phyloP scores from a whole-genome alignment of 495 filamentous ascomycete species.

The Daldinia decipiens region DNA sequence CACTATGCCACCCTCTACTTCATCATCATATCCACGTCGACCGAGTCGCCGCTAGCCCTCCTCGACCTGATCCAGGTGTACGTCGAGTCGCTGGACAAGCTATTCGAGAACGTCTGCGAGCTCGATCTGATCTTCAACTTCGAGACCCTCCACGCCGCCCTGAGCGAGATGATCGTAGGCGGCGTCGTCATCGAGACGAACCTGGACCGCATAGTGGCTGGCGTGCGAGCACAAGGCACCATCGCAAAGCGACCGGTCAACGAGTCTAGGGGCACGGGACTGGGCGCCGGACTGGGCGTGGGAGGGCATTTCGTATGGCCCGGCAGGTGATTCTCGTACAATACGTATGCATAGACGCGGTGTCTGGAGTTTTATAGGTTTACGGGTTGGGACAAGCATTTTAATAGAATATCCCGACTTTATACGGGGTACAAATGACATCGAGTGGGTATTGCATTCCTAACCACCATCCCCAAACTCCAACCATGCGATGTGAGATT shows the following conservation, averaged over 20 bases:
- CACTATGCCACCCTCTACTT: constrained; percentile 99
- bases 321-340: constrained; percentile 54
- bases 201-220: constrained; percentile 84
- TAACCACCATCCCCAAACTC: constrained; percentile 18
- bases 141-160: constrained; percentile 90
- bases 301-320: constrained; percentile 68
- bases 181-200: constrained; percentile 96
- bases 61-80: constrained; percentile 98
- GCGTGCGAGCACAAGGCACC: constrained; percentile 80
- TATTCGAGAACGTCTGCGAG: constrained; percentile 99
- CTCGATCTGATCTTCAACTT: constrained; percentile 98
- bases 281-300: constrained; percentile 61
- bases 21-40: constrained; percentile 97
- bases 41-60: constrained; percentile 92
- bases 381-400: constrained; percentile 32
- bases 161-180: constrained; percentile 95
- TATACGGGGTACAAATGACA: constrained; percentile 11
- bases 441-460: constrained; percentile 42
- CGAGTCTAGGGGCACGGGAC: constrained; percentile 54
- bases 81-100: constrained; percentile 90
- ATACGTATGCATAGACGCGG: constrained; percentile 5
- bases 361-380: constrained; percentile 28
- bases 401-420: constrained; percentile 15
- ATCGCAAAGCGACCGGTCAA: constrained; percentile 77
- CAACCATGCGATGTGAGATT: constrained; percentile 32